Evolutionary conservation across 2,329 filamentous ascomycete genomes (phyloP).

Genomic region (Myriosclerotinia curreyana): DNA sequence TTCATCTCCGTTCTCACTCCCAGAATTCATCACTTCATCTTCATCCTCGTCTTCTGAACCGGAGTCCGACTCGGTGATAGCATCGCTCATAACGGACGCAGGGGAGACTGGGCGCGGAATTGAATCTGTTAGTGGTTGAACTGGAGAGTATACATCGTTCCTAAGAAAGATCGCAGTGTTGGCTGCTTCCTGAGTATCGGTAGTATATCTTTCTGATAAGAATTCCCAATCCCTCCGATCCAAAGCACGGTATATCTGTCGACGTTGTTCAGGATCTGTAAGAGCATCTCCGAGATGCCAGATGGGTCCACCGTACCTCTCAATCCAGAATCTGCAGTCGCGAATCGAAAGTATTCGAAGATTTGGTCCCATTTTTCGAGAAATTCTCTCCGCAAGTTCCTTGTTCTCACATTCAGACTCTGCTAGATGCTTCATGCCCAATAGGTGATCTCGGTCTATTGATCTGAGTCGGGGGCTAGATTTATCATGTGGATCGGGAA

Average conservation of each 20-base stretch:
- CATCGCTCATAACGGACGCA: slow-evolving; percentile 4
- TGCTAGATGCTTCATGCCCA: slow-evolving; percentile 22
- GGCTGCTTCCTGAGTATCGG: slow-evolving; percentile 23
- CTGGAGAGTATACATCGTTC: slow-evolving; percentile 19
- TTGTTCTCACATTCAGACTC: slow-evolving; percentile 18
- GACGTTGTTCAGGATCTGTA: slow-evolving; percentile 18
- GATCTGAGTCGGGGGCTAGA: slow-evolving; percentile 17
- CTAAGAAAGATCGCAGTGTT: slow-evolving; percentile 22
- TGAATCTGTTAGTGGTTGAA: neutral
- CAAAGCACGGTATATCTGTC: slow-evolving; percentile 14
- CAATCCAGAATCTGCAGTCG: slow-evolving; percentile 23
- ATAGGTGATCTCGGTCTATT: slow-evolving; percentile 9
- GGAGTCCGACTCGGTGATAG: slow-evolving; percentile 7
- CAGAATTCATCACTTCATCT: slow-evolving; percentile 15
- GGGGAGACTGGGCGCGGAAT: slow-evolving; percentile 4
- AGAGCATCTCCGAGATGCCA: slow-evolving; percentile 22
- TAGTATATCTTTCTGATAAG: slow-evolving; percentile 18
- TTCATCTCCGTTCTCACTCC: slow-evolving; percentile 15
- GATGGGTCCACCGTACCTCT: slow-evolving; percentile 12
- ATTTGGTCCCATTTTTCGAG: slow-evolving; percentile 20
- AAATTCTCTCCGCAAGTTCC: slow-evolving; percentile 20
- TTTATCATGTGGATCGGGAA: slow-evolving; percentile 18
- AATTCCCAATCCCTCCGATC: slow-evolving; percentile 22
- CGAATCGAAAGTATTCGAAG: slow-evolving; percentile 20
- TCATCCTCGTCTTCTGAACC: slow-evolving; percentile 19